A percentile compares a stretch with the other conserved stretches of the same genome.
phyloP scores from a whole-genome alignment of 306 rosid genomes.

The Styphnolobium japonicum region DNA sequence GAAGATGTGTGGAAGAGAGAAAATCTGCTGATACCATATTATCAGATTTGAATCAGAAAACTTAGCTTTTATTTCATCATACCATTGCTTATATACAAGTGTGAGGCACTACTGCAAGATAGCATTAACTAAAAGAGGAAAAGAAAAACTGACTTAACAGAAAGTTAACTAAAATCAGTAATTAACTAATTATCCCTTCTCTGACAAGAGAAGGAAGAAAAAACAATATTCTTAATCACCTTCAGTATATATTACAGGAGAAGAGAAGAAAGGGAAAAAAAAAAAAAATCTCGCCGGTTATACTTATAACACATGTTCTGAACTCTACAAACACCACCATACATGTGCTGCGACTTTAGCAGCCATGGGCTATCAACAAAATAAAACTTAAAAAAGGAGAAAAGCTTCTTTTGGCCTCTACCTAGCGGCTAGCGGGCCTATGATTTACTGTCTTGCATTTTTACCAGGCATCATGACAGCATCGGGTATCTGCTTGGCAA shows the following conservation, averaged over 20 bases:
- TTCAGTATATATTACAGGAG: constrained; percentile 29
- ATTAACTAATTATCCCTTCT: too few species aligned
- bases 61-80: too few species aligned
- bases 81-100: too few species aligned
- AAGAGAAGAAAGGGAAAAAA: too few species aligned
- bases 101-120: too few species aligned
- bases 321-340: constrained; percentile 38
- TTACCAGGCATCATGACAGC: neutral
- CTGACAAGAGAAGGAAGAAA: constrained; percentile 1
- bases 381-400: neutral
- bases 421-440: neutral
- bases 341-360: constrained; percentile 38
- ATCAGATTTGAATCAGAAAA: too few species aligned
- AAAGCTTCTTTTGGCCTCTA: constrained; percentile 14
- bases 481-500: neutral
- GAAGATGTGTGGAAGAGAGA: too few species aligned
- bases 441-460: neutral
- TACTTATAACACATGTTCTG: constrained; percentile 21
- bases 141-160: too few species aligned
- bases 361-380: constrained; percentile 30
- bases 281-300: constrained; percentile 18
- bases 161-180: too few species aligned
- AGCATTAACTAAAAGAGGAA: too few species aligned
- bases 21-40: too few species aligned
- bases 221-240: constrained; percentile 10